Conservation (phyloP, 805 yeast genomes). For the Yarrowia bubula region DNA sequence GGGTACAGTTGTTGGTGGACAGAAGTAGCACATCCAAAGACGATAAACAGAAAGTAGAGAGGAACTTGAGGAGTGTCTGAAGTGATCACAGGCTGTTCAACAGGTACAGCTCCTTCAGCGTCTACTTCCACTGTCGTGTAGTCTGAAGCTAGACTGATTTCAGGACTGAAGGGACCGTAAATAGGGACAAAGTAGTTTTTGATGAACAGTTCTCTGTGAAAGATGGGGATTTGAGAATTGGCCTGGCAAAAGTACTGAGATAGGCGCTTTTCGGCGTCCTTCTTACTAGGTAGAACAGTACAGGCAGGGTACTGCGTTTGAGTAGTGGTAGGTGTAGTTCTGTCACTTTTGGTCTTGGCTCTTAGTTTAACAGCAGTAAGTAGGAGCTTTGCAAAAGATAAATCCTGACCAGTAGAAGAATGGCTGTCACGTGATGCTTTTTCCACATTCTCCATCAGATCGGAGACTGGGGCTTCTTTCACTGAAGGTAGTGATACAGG, state of each 20-base stretch:
- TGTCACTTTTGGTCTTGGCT: slow-evolving; percentile 29
- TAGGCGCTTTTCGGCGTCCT: slow-evolving; percentile 63
- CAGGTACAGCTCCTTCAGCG: background rate
- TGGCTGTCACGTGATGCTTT: slow-evolving; percentile 30
- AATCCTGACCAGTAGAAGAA: slow-evolving; percentile 37
- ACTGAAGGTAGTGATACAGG: background rate
- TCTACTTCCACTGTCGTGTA: slow-evolving; percentile 29
- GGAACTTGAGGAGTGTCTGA: background rate
- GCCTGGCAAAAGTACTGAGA: slow-evolving; percentile 71
- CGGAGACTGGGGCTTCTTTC: background rate
- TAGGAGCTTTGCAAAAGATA: slow-evolving; percentile 73
- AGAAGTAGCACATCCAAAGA: slow-evolving; percentile 79
- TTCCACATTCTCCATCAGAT: slow-evolving; percentile 34
- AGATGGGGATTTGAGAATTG: slow-evolving; percentile 77
- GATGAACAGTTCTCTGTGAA: slow-evolving; percentile 78
- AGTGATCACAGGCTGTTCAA: slow-evolving; percentile 4
- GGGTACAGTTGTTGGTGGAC: slow-evolving; percentile 68
- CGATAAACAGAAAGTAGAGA: slow-evolving; percentile 63
- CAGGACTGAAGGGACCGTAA: slow-evolving; percentile 63
- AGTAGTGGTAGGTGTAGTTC: background rate
- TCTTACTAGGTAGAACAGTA: slow-evolving; percentile 64
- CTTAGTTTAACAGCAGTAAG: slow-evolving; percentile 65
- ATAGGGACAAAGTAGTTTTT: slow-evolving; percentile 68
- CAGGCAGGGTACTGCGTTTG: background rate
- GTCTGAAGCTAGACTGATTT: slow-evolving; percentile 49